Evolutionary conservation across 2,329 filamentous ascomycete genomes (phyloP).

Genomic region (Berkeleyomyces rouxiae): DNA sequence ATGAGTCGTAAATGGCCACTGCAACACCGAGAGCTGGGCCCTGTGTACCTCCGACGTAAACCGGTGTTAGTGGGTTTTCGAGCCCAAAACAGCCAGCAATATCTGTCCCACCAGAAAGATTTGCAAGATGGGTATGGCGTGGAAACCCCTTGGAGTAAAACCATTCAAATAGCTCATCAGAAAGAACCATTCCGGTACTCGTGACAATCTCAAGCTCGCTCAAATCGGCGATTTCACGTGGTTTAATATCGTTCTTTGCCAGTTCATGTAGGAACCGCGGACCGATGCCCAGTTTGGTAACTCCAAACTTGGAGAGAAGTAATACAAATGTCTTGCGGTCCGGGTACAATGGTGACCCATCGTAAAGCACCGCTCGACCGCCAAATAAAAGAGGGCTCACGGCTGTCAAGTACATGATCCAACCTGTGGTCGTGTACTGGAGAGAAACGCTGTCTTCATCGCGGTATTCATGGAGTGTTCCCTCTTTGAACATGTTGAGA

Average conservation of each 20-base stretch:
- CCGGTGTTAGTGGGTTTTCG: slow-evolving; percentile 51
- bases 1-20: slow-evolving; percentile 45
- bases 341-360: slow-evolving; percentile 65
- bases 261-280: slow-evolving; percentile 64
- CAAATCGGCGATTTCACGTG: slow-evolving; percentile 46
- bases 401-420: slow-evolving; percentile 71
- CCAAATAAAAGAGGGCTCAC: slow-evolving; percentile 44
- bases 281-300: slow-evolving; percentile 59
- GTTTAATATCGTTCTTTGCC: slow-evolving; percentile 44
- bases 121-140: slow-evolving; percentile 45
- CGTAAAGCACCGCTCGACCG: slow-evolving; percentile 52
- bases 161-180: slow-evolving; percentile 65
- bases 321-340: slow-evolving; percentile 46
- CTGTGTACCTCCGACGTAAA: slow-evolving; percentile 36
- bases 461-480: slow-evolving; percentile 30
- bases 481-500: slow-evolving; percentile 42
- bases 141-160: slow-evolving; percentile 58
- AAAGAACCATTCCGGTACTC: slow-evolving; percentile 68
- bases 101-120: slow-evolving; percentile 66
- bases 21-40: slow-evolving; percentile 33
- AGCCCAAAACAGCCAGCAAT: slow-evolving; percentile 46
- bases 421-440: slow-evolving; percentile 54
- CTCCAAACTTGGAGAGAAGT: slow-evolving; percentile 43
- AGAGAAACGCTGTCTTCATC: slow-evolving; percentile 27
- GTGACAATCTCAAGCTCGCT: slow-evolving; percentile 43